These are phyloP conservation scores for Debaryomycetaceae sp. DNA, from an alignment of 1,139 yeast species.

Conservation along the genomic window DNA sequence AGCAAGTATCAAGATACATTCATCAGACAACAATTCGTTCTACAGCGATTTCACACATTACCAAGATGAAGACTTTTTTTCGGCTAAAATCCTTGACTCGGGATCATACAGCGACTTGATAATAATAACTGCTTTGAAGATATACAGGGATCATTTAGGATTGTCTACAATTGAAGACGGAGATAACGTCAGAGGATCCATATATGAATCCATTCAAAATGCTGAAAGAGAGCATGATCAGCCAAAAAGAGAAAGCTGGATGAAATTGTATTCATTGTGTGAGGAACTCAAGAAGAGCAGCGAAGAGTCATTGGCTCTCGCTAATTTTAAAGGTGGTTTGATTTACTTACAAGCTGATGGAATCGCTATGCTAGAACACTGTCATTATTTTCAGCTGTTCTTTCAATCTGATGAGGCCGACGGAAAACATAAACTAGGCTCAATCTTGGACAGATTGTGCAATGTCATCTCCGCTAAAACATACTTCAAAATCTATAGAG, in stretches of 20 bases:
- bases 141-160: conserved; percentile 26
- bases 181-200: conserved; percentile 14
- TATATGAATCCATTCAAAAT: conserved; percentile 21
- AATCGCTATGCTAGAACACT: conserved; percentile 27
- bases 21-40: conserved; percentile 7
- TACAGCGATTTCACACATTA: conserved; percentile 10
- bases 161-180: conserved; percentile 6
- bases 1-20: conserved; percentile 16
- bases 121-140: conserved; percentile 37
- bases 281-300: conserved; percentile 60
- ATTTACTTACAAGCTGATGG: conserved; percentile 33
- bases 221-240: conserved; percentile 7
- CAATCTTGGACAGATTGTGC: conserved; percentile 20
- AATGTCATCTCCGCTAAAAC: conserved; percentile 25
- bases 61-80: conserved; percentile 36
- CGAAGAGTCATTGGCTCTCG: conserved; percentile 44
- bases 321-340: conserved; percentile 8
- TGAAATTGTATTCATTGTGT: conserved; percentile 58
- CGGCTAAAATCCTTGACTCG: conserved; percentile 43
- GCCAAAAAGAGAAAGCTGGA: conserved; percentile 37
- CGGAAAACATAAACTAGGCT: conserved; percentile 18
- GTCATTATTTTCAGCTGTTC: conserved; percentile 32
- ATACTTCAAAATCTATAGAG: conserved; percentile 18
- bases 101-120: conserved; percentile 44
- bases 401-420: conserved; percentile 8